phyloP scores from a whole-genome alignment of 2,329 filamentous ascomycete species.

The Grosmannia huntii region DNA sequence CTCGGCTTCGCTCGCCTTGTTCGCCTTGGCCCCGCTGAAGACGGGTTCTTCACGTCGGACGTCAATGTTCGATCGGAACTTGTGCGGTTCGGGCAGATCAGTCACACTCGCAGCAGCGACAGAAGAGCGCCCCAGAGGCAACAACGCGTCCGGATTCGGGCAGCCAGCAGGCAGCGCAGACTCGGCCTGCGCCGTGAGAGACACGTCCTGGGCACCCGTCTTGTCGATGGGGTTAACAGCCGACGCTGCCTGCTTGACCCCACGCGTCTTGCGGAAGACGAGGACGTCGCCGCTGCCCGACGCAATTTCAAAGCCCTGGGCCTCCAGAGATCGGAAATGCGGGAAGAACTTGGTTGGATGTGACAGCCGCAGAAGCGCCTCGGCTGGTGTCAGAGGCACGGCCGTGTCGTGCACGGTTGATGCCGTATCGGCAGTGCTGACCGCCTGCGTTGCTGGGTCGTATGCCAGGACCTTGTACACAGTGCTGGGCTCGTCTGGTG shows the following conservation, averaged over 20 bases:
- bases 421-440: conserved; percentile 47
- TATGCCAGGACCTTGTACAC: conserved; percentile 56
- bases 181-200: conserved; percentile 35
- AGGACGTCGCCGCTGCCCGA: conserved; percentile 50
- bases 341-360: conserved; percentile 54
- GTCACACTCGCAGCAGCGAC: conserved; percentile 15
- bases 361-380: conserved; percentile 46
- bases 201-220: conserved; percentile 27
- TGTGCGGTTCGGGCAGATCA: neutral
- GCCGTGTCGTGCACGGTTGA: conserved; percentile 37
- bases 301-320: conserved; percentile 53
- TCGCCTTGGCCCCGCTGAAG: conserved; percentile 26
- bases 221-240: conserved; percentile 46
- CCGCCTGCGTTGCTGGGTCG: conserved; percentile 42
- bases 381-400: conserved; percentile 41
- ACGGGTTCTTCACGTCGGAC: conserved; percentile 33
- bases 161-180: conserved; percentile 55
- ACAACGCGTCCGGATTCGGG: conserved; percentile 42
- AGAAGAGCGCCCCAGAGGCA: conserved; percentile 12
- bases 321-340: conserved; percentile 44
- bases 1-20: neutral
- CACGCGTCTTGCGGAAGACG: conserved; percentile 49
- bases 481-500: neutral
- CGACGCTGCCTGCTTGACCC: conserved; percentile 10
- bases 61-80: conserved; percentile 29